phyloP scores from a whole-genome alignment of 2,329 filamentous ascomycete genomes.

The Trichoderma atroviride region DNA sequence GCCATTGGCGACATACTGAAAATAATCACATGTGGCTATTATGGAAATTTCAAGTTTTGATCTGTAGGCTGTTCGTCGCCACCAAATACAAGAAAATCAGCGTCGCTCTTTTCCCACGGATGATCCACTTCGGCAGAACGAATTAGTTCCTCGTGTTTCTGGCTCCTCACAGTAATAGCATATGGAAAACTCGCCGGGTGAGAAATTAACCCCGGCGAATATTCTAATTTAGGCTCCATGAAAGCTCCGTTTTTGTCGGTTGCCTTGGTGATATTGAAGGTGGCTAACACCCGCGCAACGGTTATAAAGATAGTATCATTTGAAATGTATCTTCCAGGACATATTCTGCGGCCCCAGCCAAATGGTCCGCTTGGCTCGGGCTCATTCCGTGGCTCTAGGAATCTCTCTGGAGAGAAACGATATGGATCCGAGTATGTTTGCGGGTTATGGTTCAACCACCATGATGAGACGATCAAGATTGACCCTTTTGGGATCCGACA shows the following conservation, averaged over 20 bases:
- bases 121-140: slow-evolving; percentile 28
- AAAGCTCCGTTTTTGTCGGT: slow-evolving; percentile 23
- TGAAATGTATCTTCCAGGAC: slow-evolving; percentile 5
- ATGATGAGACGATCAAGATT: neutral
- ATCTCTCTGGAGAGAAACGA: slow-evolving; percentile 37
- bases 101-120: slow-evolving; percentile 34
- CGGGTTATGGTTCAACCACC: slow-evolving; percentile 9
- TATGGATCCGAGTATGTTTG: slow-evolving; percentile 46
- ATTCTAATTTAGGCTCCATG: slow-evolving; percentile 30
- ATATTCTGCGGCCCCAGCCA: slow-evolving; percentile 20
- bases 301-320: neutral
- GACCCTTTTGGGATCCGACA: slow-evolving; percentile 14
- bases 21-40: neutral
- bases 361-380: slow-evolving; percentile 20
- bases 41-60: neutral
- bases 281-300: neutral
- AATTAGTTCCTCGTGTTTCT: slow-evolving; percentile 29
- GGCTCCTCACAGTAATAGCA: slow-evolving; percentile 31
- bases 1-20: neutral
- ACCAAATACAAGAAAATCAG: neutral
- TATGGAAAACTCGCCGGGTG: slow-evolving; percentile 29
- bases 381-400: slow-evolving; percentile 32
- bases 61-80: neutral
- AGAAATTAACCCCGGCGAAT: slow-evolving; percentile 30
- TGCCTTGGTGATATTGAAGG: slow-evolving; percentile 9